Evolutionary conservation across 176 grass and related monocot species (phyloP).

Genomic region (Tillandsia leiboldiana): DNA sequence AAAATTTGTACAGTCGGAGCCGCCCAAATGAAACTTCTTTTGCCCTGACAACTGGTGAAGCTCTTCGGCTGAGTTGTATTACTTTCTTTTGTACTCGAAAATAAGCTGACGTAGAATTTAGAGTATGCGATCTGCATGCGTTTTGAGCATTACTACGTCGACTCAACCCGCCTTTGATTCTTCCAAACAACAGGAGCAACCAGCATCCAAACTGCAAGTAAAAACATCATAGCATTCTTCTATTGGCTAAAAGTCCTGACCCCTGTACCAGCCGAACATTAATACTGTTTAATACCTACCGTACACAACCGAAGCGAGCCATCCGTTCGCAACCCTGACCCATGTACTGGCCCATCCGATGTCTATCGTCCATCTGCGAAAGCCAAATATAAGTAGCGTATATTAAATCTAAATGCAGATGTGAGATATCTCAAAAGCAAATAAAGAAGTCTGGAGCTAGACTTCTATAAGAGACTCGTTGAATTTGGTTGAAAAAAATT

Average conservation of each 20-base stretch:
- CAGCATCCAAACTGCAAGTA: conserved; percentile 55
- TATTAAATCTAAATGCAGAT: background rate
- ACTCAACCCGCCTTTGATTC: conserved; percentile 28
- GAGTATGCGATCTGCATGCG: background rate
- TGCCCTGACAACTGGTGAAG: background rate
- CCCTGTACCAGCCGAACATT: background rate
- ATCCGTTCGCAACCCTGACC: conserved; percentile 81
- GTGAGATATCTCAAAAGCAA: no score
- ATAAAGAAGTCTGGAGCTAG: no score
- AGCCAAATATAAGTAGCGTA: background rate
- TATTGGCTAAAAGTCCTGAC: background rate
- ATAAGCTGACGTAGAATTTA: background rate
- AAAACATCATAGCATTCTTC: background rate
- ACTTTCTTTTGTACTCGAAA: background rate
- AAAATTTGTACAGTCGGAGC: background rate
- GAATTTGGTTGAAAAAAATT: background rate
- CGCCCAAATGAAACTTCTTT: background rate
- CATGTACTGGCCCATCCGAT: conserved; percentile 93
- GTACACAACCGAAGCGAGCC: conserved; percentile 73
- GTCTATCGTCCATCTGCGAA: conserved; percentile 82
- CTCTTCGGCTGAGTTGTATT: background rate
- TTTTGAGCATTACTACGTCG: conserved; percentile 14
- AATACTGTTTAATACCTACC: conserved; percentile 31
- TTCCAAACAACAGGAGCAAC: conserved; percentile 52
- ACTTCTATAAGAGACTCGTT: no score